Evolutionary conservation across 2,329 filamentous ascomycete species (phyloP), one percentile per base, ranked within the genome.

Genomic region (Metarhizium brunneum): DNA sequence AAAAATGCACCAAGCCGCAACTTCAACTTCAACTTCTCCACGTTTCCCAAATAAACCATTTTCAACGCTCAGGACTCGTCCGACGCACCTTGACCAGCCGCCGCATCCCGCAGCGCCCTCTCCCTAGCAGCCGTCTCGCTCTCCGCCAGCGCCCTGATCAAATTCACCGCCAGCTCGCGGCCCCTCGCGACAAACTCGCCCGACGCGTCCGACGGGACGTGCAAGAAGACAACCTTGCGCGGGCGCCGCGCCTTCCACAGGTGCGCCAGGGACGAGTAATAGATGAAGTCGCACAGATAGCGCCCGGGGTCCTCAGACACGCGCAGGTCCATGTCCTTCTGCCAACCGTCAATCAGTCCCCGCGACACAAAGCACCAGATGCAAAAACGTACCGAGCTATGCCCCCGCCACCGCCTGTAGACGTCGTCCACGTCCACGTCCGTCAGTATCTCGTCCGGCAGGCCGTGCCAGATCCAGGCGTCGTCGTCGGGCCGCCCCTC

Each of bases 281-380:
- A 89, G 61, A 87, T 90, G 65, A 88, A 92, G 66, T 92, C 88
- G 69, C 88, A 92, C 16, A 91, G 74, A 67, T 86, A 92, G 20
- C 79, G 79, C 2, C 88, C 88, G 0, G 88, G 83, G 61, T 92
- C 85, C 47, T 84, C 78, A 0, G 86, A 90, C 43, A 87, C 73
- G 36, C 82, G 77, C 7, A 84, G 67, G 59, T 79, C 75, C 52
- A 69, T 60, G 48, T 71, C 66, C 47, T 68, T 63, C 75, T 74
- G 54, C 32, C 32, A 35, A 11, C 1, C 32, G 32, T 7, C 7
- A 3, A 6, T 35, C 10, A 35, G 32, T 10, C 32, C 32, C 10
- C 32, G 32, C 7, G 32, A 35, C 7, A 35, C 2, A 35, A 11
- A 35, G 32, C 6, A 35, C 32, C 6, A 2, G 11, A 1, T n/a